These are phyloP conservation scores for Saitozyma sp. DNA, from an alignment of 768 basidiomycete species.

Conservation along the genomic window DNA sequence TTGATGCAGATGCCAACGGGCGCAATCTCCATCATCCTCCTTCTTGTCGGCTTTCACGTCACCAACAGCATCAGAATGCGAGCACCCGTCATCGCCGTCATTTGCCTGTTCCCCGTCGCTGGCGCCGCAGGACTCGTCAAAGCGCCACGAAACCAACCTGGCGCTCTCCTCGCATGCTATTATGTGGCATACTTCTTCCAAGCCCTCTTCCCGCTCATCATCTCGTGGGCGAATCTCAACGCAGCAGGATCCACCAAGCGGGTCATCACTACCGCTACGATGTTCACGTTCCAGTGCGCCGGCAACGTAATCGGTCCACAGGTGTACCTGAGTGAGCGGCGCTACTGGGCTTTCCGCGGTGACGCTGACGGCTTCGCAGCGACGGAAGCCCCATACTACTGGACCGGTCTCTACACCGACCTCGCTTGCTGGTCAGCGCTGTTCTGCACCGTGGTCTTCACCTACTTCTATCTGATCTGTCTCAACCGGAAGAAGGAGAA, in stretches of 20 bases:
- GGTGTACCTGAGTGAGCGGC: slow-evolving; percentile 36
- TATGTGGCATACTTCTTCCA: slow-evolving; percentile 20
- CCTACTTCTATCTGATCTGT: slow-evolving; percentile 34
- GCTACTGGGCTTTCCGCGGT: too few species aligned
- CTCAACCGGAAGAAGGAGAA: slow-evolving; percentile 42
- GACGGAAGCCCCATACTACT: slow-evolving; percentile 34
- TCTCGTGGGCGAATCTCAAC: slow-evolving; percentile 30
- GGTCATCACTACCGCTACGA: slow-evolving; percentile 20
- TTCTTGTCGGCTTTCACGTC: slow-evolving; percentile 28
- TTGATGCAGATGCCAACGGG: slow-evolving; percentile 43
- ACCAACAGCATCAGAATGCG: slow-evolving; percentile 41
- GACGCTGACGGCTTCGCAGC: too few species aligned
- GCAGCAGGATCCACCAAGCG: slow-evolving; percentile 27
- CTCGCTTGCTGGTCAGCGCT: slow-evolving; percentile 37
- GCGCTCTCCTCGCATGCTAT: slow-evolving; percentile 22
- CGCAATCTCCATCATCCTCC: slow-evolving; percentile 30
- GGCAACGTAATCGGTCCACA: slow-evolving; percentile 42
- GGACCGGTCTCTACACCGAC: slow-evolving; percentile 44
- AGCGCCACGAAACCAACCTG: slow-evolving; percentile 26
- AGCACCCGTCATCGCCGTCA: slow-evolving; percentile 23
- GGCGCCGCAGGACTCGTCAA: slow-evolving; percentile 34
- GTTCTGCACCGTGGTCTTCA: slow-evolving; percentile 25
- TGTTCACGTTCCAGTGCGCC: slow-evolving; percentile 32
- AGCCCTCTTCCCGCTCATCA: slow-evolving; percentile 12
- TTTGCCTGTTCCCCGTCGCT: slow-evolving; percentile 26